phyloP scores from a whole-genome alignment of 139 green algal species.

The Auxenochlorella pyrenoidosa region DNA sequence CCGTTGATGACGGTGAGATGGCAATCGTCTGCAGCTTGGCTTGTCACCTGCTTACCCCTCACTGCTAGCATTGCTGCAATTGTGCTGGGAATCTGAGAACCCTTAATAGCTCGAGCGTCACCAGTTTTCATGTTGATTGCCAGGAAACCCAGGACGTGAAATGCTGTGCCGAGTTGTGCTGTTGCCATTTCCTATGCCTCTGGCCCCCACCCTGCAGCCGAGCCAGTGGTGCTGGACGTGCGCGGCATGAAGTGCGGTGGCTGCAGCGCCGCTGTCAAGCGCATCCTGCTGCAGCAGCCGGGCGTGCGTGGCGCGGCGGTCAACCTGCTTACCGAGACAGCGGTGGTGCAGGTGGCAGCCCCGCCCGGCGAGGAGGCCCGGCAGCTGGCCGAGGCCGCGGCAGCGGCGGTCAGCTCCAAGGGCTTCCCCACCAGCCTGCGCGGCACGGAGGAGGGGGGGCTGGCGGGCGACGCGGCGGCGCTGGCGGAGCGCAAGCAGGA shows the following conservation, averaged over 20 bases:
- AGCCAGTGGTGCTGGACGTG: slow-evolving; percentile 70
- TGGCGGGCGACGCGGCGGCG: slow-evolving; percentile 47
- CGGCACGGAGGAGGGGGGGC: slow-evolving; percentile 34
- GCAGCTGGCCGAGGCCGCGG: background rate
- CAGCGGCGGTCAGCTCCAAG: slow-evolving; percentile 59
- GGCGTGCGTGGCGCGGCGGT: slow-evolving; percentile 62
- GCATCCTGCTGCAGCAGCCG: slow-evolving; percentile 61
- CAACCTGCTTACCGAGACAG: slow-evolving; percentile 80
- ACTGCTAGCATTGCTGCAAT: background rate
- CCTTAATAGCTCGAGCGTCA: too few relatives aligned
- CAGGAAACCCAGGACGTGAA: background rate
- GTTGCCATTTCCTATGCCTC: background rate
- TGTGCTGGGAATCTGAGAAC: background rate
- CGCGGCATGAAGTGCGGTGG: slow-evolving; percentile 80
- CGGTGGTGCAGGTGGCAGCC: slow-evolving; percentile 59
- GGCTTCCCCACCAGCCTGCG: slow-evolving; percentile 77
- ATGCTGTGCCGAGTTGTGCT: background rate
- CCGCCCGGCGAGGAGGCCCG: background rate
- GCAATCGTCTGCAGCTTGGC: background rate
- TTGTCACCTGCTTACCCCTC: background rate
- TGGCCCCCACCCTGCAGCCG: background rate
- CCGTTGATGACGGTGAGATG: background rate
- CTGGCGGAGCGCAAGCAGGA: slow-evolving; percentile 48
- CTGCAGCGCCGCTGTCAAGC: slow-evolving; percentile 75
- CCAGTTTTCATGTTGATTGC: too few relatives aligned